Evolutionary conservation across 2,329 filamentous ascomycete genomes (phyloP).

Genomic region (Truncatella angustata): DNA sequence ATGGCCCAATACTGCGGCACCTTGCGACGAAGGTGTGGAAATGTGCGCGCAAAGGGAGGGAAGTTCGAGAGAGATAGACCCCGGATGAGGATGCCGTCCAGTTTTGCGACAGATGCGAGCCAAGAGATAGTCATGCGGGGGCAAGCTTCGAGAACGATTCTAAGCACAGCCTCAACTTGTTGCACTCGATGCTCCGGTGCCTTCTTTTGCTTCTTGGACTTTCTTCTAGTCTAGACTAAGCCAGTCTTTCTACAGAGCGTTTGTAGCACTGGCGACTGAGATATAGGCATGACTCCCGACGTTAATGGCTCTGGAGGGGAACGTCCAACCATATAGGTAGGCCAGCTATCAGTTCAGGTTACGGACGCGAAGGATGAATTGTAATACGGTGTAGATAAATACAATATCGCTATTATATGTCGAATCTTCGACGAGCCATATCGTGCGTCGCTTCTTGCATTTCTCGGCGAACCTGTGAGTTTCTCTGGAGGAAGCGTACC

Average conservation of each 20-base stretch:
- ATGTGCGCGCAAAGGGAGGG: not conserved
- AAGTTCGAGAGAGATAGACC: not conserved
- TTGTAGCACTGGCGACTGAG: too few relatives aligned
- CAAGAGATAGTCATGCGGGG: constrained; percentile 1
- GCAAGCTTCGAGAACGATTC: not conserved
- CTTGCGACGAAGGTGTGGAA: not conserved
- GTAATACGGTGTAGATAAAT: too few relatives aligned
- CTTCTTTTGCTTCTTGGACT: not conserved
- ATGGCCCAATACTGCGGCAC: not conserved
- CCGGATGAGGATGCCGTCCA: not conserved
- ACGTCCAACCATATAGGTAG: too few relatives aligned
- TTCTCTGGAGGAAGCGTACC: too few relatives aligned
- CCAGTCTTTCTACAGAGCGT: not conserved
- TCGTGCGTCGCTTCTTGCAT: too few relatives aligned
- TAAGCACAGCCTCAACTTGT: not conserved
- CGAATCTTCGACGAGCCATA: too few relatives aligned
- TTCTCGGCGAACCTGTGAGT: too few relatives aligned
- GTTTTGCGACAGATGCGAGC: not conserved
- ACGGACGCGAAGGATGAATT: too few relatives aligned
- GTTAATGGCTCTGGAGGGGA: too few relatives aligned
- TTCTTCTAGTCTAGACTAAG: not conserved
- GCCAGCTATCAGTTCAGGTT: too few relatives aligned
- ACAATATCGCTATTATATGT: too few relatives aligned
- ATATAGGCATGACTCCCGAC: too few relatives aligned
- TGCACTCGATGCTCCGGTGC: not conserved